A percentile compares a stretch with the other conserved stretches of the same genome.
Evolutionary conservation across 306 rosid species (phyloP).

Genomic region (Sphenostylis stenocarpa): DNA sequence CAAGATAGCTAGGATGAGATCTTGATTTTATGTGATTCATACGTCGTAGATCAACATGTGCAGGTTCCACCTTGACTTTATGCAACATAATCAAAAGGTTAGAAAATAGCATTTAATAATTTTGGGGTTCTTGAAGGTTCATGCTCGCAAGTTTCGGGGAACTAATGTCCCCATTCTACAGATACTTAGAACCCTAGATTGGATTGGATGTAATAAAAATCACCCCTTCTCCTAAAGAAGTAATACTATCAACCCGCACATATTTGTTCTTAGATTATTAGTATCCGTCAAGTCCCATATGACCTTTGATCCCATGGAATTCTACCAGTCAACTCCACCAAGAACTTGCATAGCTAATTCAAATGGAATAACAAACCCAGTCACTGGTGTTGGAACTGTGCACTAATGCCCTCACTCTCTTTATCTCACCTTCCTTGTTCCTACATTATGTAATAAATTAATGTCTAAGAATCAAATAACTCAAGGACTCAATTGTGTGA

Average conservation of each 20-base stretch:
- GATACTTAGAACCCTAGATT: neutral
- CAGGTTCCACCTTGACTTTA: neutral
- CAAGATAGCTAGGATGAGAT: constrained; percentile 8
- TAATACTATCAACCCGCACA: no score
- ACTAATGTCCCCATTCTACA: neutral
- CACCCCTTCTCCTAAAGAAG: neutral
- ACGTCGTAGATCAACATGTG: constrained; percentile 4
- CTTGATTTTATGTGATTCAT: neutral
- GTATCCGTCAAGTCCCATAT: neutral
- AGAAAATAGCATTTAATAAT: neutral
- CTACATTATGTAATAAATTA: no score
- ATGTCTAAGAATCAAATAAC: no score
- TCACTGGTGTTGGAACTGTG: no score
- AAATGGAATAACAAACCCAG: no score
- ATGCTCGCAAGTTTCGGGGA: neutral
- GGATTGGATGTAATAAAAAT: neutral
- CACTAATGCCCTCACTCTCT: no score
- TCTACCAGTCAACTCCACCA: no score
- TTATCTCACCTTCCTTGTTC: no score
- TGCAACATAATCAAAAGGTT: neutral
- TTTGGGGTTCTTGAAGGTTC: neutral
- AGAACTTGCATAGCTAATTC: no score
- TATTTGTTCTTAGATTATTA: no score
- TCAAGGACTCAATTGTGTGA: no score
- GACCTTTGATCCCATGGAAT: no score